These are phyloP conservation scores for Ceratocystis colombiana DNA, from an alignment of 2,329 filamentous ascomycete species.

Conservation along the genomic window DNA sequence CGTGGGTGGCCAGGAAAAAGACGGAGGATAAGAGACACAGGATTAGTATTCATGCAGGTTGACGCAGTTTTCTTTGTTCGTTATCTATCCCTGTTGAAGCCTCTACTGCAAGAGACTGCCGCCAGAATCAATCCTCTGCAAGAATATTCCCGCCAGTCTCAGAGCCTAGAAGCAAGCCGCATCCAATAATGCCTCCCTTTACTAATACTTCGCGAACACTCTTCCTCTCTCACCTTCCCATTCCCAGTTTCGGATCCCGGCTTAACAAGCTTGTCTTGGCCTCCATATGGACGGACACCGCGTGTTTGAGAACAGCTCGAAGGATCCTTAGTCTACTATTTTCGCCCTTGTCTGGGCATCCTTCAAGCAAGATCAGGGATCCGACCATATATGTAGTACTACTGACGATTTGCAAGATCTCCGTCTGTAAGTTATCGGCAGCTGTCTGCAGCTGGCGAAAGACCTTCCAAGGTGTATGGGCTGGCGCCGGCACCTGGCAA, in stretches of 20 bases:
- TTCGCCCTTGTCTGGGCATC: constrained; percentile 7
- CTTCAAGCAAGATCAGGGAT: neutral
- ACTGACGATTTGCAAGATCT: neutral
- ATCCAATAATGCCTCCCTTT: neutral
- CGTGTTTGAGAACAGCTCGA: constrained; percentile 8
- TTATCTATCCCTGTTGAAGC: neutral
- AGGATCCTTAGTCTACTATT: constrained; percentile 10
- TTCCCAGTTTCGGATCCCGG: neutral
- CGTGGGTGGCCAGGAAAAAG: no score
- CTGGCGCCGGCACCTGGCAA: no score
- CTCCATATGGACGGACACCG: neutral
- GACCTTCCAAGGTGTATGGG: no score
- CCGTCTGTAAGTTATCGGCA: neutral
- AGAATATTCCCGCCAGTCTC: neutral
- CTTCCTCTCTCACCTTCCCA: neutral
- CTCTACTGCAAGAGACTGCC: no score
- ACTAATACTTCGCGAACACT: neutral
- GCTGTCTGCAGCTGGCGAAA: neutral
- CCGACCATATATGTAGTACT: no score
- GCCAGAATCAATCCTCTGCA: no score
- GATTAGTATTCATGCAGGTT: neutral
- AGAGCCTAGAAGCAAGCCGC: neutral
- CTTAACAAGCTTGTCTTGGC: neutral
- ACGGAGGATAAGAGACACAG: no score
- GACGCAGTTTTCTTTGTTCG: neutral